These are phyloP conservation scores for Dentipellis fragilis DNA, from an alignment of 768 basidiomycete species.

Conservation along the genomic window DNA sequence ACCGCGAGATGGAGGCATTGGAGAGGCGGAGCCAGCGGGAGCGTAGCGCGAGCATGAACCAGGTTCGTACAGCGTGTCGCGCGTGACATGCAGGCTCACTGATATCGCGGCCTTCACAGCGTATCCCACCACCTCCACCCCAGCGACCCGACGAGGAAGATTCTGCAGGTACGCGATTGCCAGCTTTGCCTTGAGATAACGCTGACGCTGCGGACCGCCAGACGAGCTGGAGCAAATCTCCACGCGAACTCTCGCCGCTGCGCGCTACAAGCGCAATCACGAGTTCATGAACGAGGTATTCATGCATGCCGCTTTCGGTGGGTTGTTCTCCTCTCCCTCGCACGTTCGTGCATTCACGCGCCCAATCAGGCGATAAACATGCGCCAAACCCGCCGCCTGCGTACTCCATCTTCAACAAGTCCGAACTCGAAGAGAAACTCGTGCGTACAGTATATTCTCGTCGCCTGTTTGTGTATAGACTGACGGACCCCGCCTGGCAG, in stretches of 20 bases:
- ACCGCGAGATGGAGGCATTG: constrained; percentile 58
- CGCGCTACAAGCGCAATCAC: constrained; percentile 71
- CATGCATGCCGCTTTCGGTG: constrained; percentile 58
- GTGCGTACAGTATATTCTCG: constrained; percentile 25
- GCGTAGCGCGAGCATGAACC: constrained; percentile 27
- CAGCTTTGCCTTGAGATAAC: not conserved
- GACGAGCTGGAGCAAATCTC: constrained; percentile 68
- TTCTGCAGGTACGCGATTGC: constrained; percentile 3
- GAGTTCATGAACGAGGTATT: constrained; percentile 82
- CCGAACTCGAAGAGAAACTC: constrained; percentile 45
- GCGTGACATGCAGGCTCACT: not conserved
- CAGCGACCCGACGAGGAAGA: constrained; percentile 15
- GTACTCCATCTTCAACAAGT: constrained; percentile 51
- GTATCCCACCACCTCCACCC: constrained; percentile 5
- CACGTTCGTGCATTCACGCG: not conserved
- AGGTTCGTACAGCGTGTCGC: constrained; percentile 1
- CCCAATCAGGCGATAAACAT: constrained; percentile 32
- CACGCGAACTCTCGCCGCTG: constrained; percentile 58
- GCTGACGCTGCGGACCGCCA: constrained; percentile 11
- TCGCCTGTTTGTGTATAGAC: not conserved
- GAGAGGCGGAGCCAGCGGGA: constrained; percentile 36
- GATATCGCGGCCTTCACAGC: not conserved
- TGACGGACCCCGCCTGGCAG: constrained; percentile 22
- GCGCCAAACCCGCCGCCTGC: constrained; percentile 30
- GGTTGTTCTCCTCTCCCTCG: constrained; percentile 1